Conservation (phyloP, 2,329 filamentous ascomycete genomes). For the Didymella pinodella region DNA sequence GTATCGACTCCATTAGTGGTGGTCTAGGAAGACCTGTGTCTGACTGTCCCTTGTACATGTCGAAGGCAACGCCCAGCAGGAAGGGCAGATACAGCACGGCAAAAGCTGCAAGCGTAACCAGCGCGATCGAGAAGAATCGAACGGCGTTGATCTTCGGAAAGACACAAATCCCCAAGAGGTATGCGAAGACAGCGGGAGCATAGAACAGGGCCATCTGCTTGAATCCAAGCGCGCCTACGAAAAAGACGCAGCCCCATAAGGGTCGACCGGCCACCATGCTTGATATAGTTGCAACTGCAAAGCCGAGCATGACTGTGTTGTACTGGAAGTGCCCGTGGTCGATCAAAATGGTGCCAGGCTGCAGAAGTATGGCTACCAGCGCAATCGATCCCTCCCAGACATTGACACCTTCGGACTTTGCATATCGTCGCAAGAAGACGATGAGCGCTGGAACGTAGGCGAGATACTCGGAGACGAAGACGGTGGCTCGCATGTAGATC, state of each 20-base stretch:
- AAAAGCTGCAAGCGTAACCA: conserved; percentile 77
- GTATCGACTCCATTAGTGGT: conserved; percentile 70
- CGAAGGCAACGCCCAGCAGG: conserved; percentile 73
- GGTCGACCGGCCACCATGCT: conserved; percentile 85
- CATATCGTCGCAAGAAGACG: conserved; percentile 83
- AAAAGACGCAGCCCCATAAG: conserved; percentile 91
- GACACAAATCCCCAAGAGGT: conserved; percentile 85
- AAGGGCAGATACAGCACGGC: conserved; percentile 78
- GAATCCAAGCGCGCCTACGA: conserved; percentile 92
- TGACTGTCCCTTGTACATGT: conserved; percentile 70
- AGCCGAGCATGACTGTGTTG: conserved; percentile 97
- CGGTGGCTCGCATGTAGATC: conserved; percentile 94
- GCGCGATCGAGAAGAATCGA: conserved; percentile 76
- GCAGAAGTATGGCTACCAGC: conserved; percentile 88
- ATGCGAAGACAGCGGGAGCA: conserved; percentile 90
- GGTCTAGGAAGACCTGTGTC: conserved; percentile 65
- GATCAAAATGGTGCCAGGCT: conserved; percentile 87
- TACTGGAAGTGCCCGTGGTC: conserved; percentile 98
- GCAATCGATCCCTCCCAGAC: conserved; percentile 85
- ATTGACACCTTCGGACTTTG: conserved; percentile 76
- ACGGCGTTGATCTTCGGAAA: conserved; percentile 72
- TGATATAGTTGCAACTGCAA: conserved; percentile 85
- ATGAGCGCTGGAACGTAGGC: conserved; percentile 86
- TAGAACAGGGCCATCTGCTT: conserved; percentile 99
- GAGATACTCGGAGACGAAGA: conserved; percentile 89